Base-by-base conservation (phyloP, 371 early-diverging fungal species). In the Globomyces sp. region DNA sequence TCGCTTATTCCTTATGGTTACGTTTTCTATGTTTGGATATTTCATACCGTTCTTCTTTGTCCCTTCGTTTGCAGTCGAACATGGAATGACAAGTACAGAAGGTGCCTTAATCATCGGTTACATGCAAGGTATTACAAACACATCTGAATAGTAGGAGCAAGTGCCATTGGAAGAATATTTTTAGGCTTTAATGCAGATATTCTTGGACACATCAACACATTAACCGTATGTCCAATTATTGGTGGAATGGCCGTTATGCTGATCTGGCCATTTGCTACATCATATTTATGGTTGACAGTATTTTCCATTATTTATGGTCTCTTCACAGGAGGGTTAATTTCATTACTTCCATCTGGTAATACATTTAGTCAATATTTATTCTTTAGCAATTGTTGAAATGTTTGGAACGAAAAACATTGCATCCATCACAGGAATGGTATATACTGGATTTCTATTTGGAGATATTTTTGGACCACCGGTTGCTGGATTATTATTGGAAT, bases 231-330 rank as follows among this genome's bases (percentile, higher is more conserved):
- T 52, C 71, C 81, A 1, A 59, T 77, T 6, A 49, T 80, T 4
- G 76, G 84, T 39, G 72, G 80, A 5, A 62, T 87, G 1, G 74
- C 81, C 55, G 73, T 79, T 2, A 64, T 88, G 5, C 68, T 86
- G 34, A 63, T 90, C n/a, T 90, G 90, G 90, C 67, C 83, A 41
- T 65, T 87, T 68, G 74, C 83, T 24, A 64, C 75, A 57, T 59
- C 74, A 8, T 77, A 80, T 50, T 69, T 71, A 0, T 71, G 77
- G 2, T 69, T 85, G 24, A 61, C 82, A 48, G 66, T 79, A 4
- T 87, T 87, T 66, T 77, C 85, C 11, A 51, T 87, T n/a, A 53
- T 82, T 48, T 88, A 85, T 59, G 89, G 89, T 3, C 64, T 88
- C 45, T 76, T 81, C 50, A 78, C 83, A 37, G 89, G 85, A 1